phyloP scores from a whole-genome alignment of 768 basidiomycete species.

The Hygrocybe punicea region DNA sequence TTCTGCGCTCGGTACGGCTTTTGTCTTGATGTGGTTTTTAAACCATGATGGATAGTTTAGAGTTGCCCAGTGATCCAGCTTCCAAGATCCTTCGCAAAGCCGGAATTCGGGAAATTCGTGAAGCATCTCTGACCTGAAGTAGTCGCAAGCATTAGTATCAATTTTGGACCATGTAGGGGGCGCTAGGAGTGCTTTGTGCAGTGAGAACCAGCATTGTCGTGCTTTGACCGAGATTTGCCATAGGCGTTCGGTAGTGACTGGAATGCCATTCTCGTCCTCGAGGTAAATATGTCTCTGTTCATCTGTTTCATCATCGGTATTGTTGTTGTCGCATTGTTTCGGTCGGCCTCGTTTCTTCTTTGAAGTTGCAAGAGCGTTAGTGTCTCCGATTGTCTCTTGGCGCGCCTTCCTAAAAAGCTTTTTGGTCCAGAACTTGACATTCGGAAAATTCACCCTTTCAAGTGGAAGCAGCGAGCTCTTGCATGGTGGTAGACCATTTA shows the following conservation, averaged over 20 bases:
- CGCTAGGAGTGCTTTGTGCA: background rate
- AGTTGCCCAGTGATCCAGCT: conserved; percentile 10
- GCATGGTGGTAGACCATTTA: background rate
- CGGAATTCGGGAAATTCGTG: conserved; percentile 15
- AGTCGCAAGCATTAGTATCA: conserved; percentile 2
- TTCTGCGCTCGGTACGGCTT: background rate
- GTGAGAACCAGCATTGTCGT: conserved; percentile 5
- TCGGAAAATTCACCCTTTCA: conserved; percentile 4
- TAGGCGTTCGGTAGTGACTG: conserved; percentile 3
- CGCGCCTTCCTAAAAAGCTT: background rate
- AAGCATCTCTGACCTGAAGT: conserved; percentile 9
- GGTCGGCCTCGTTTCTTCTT: conserved; percentile 11
- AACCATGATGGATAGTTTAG: conserved; percentile 10
- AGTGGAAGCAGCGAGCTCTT: background rate
- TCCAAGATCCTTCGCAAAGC: conserved; percentile 16
- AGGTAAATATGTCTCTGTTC: conserved; percentile 11
- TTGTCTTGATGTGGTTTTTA: conserved; percentile 6
- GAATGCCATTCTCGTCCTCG: conserved; percentile 5
- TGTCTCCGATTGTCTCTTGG: conserved; percentile 2
- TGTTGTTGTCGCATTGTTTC: conserved; percentile 3
- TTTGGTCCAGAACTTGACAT: conserved; percentile 13
- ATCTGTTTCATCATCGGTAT: background rate
- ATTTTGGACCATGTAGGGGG: conserved; percentile 4
- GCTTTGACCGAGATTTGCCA: conserved; percentile 7
- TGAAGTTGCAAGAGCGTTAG: conserved; percentile 7